Percentiles rank a stretch among this genome's conserved stretches.
These are phyloP conservation scores for Moesziomyces antarcticus DNA, from an alignment of 1,284 basidiomycete species.

Conservation along the genomic window DNA sequence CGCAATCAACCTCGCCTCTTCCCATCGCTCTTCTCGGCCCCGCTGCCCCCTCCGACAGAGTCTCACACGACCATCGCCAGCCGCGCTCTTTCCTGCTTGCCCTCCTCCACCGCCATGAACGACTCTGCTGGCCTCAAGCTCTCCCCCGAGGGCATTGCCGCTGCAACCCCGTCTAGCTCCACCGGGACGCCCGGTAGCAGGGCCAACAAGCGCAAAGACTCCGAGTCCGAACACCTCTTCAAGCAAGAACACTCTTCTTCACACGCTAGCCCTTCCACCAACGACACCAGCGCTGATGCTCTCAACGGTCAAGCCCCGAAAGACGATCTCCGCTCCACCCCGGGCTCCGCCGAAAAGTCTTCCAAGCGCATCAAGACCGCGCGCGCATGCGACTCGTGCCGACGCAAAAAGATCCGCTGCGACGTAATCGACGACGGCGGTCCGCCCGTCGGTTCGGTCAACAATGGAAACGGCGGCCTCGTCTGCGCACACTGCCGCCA, in stretches of 20 bases:
- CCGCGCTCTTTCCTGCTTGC: background rate
- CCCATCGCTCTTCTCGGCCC: background rate
- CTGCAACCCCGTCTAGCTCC: conserved; percentile 30
- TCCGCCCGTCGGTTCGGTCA: conserved; percentile 44
- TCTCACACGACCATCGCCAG: background rate
- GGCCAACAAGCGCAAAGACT: conserved; percentile 38
- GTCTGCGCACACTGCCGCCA: conserved; percentile 56
- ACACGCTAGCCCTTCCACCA: conserved; percentile 27
- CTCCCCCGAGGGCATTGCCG: conserved; percentile 7
- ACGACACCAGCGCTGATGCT: conserved; percentile 16
- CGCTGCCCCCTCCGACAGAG: background rate
- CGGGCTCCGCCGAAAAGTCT: conserved; percentile 35
- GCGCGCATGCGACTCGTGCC: conserved; percentile 88
- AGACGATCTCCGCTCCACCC: conserved; percentile 9
- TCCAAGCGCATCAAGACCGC: conserved; percentile 86
- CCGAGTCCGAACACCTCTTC: conserved; percentile 23
- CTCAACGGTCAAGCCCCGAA: conserved; percentile 17
- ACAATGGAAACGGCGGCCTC: conserved; percentile 57
- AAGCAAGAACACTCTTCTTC: conserved; percentile 14
- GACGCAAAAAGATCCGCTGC: conserved; percentile 89
- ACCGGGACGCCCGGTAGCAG: conserved; percentile 33
- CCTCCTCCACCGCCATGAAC: conserved; percentile 8
- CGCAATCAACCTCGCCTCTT: background rate
- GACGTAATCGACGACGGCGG: conserved; percentile 65
- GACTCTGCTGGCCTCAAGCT: conserved; percentile 5